Evolutionary conservation across 805 yeast genomes (phyloP), one percentile per base, ranked within the genome.

Genomic region (Monosporozyma unispora): DNA sequence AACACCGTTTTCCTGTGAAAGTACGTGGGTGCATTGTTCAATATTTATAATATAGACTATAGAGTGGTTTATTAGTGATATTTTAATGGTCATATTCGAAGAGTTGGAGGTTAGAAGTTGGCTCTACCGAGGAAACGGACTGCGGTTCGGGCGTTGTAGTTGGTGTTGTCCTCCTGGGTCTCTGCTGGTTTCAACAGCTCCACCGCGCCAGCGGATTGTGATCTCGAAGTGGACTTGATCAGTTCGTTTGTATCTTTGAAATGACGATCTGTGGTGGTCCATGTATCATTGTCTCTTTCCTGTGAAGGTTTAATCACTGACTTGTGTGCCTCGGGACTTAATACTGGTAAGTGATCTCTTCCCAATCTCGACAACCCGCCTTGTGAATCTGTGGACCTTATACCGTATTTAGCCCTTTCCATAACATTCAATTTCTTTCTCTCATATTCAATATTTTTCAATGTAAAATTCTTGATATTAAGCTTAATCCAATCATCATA

Each of bases 281-380:
- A 39, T 14, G 27, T 19, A 11, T 39, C 42, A 18, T 39, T 39
- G 7, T 39, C 42, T 11, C 27, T 19, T 9, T 39, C 28, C 35
- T 46, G 58, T 21, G 61, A 60, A 3, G 79, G 76, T 47, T 4
- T 31, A n/a, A 31, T n/a, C 35, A 3, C 35, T 2, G 35, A 5
- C 14, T 6, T 31, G 35, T 5, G 7, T 16, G 7, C 35, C 16
- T 31, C 35, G 4, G 18, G 14, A 3, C 16, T 14, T 6, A 14
- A 31, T 3, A 31, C 16, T 3, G 35, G 56, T 18, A 38, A 25
- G 18, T 46, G 48, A 6, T 40, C 56, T 27, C 68, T 60, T 16
- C 96, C 96, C 35, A 93, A 70, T 49, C 96, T 72, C 38, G 93
- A 78, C 38, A 93, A 74, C 0, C 96, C 96, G 21, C 96, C 95